Base-by-base conservation (phyloP, 1,284 basidiomycete species). In the Cystobasidiaceae sp. region DNA sequence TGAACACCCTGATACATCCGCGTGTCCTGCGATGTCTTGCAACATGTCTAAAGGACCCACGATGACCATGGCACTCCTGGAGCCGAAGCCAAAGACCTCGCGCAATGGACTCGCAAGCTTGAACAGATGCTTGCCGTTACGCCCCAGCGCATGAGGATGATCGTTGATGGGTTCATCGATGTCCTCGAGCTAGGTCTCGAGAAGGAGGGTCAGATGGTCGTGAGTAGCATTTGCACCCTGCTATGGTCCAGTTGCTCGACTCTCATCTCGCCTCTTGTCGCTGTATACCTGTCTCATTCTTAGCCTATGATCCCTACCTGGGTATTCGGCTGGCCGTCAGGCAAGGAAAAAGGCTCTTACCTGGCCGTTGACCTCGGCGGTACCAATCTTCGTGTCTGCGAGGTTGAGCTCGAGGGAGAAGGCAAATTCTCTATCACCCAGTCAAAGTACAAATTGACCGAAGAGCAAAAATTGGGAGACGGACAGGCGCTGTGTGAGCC, bases 361-460 rank as follows among this genome's bases (percentile, higher is more conserved):
- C 85, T 98, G 56, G 92, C 96, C 2, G 80, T 99, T 55, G 96
- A 98, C 78, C 86, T 98, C 52, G 94, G 93, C 84, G 93, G 93
- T 52, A 98, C 96, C 50, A 98, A 99, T 76, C 83, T 99, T 34
- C 91, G 94, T 59, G 94, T 97, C 58, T 99, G 94, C 79, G 88
- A 97, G 67, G 94, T 99, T 60, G 89, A 87, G 21, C 82, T 98
- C 15, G 85, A 89, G 72, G 94, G 94, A 25, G 82, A 86, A 7
- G 93, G 94, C 68, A 92, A 94, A 80, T 98, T 97, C 77, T 93
- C 97, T 79, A 89, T 98, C 74, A 94, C 92, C 0, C 94, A 98
- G 76, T 89, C 92, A 57, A 98, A 98, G 79, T 97, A 97, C 79
- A 88, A 93, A 65, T 83, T 98, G 8, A 88, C 90, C 1, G 94